Base-by-base conservation (phyloP, 2,329 filamentous ascomycete genomes). In the Talaromyces atroroseus region DNA sequence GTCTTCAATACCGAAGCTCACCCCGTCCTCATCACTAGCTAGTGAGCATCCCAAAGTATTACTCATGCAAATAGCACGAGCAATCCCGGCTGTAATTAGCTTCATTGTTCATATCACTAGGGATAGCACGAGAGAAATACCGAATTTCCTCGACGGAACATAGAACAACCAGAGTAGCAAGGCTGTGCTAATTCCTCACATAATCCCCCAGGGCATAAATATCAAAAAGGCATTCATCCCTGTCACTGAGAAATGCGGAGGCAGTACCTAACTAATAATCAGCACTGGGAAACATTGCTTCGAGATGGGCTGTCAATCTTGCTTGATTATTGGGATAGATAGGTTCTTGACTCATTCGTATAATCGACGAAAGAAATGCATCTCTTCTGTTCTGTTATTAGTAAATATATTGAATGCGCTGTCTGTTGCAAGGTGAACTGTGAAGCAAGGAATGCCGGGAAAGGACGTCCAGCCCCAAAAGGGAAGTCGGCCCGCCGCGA, bases 1-100 rank as follows among this genome's bases (percentile, higher is more conserved):
- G 83, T 86, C 10, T 85, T 80, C 63, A 87, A 86, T 64, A 87
- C 83, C 0, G 84, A 87, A 68, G 84, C 82, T 26, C 84, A 87
- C 73, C 84, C 84, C 3, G 70, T 84, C 20, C 78, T 40, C 14
- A 36, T 53, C 40, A 20, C 21, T 11, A 26, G 26, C 16, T 48
- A 57, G 26, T 26, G 18, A n/a, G 24, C 40, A 44, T 3, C n/a
- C 20, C 16, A 18, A 8, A 44, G 20, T 44, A 23, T 23, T 23
- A 12, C 8, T 12, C 40, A 11, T 40, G 36, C 36, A 40, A 14
- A 40, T 40, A 36, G 32, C 32, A 10, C 18, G 36, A 40, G 36
- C 12, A 40, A 18, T 40, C 36, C 36, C n/a, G 36, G 36, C 36
- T 40, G 36, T 18, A 40, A 40, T n/a, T 18, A 40, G 8, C 20